A percentile compares a stretch with the other conserved stretches of the same genome.
Evolutionary conservation across 768 basidiomycete species (phyloP).

Genomic region (Suillus americanus): DNA sequence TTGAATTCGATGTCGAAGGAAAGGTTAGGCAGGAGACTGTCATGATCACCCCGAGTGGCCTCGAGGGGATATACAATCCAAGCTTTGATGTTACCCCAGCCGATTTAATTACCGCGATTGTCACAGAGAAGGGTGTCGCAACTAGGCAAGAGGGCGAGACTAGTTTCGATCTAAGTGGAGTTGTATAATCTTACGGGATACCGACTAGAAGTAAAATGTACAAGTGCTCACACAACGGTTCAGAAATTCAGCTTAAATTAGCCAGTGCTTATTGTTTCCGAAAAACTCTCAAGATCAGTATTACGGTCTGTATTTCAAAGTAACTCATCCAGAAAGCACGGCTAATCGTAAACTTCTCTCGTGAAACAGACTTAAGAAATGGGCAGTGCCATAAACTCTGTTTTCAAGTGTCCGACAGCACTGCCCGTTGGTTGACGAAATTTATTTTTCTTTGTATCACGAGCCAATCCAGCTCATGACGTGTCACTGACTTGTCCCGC

Average conservation of each 20-base stretch:
- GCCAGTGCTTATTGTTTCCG: neutral
- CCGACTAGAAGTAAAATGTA: neutral
- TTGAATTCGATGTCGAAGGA: constrained; percentile 37
- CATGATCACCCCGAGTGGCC: constrained; percentile 72
- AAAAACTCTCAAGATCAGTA: neutral
- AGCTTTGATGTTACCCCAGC: constrained; percentile 97
- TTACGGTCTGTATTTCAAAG: neutral
- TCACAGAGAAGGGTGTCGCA: constrained; percentile 94
- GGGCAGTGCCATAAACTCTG: neutral
- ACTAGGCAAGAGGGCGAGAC: constrained; percentile 58
- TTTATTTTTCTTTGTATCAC: neutral
- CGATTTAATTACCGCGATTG: constrained; percentile 89
- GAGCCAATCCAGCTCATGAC: neutral
- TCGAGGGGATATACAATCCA: constrained; percentile 79
- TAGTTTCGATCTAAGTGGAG: constrained; percentile 61
- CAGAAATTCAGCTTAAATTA: neutral
- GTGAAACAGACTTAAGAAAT: neutral
- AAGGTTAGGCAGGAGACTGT: constrained; percentile 70
- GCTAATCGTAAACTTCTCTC: neutral
- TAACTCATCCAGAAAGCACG: neutral
- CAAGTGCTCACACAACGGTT: neutral
- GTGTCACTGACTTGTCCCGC: neutral
- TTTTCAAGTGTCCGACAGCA: neutral
- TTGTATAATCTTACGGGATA: neutral
- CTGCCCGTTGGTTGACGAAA: neutral